These are phyloP conservation scores for Scedosporium dehoogii DNA, from an alignment of 2,329 filamentous ascomycete genomes.

Conservation along the genomic window DNA sequence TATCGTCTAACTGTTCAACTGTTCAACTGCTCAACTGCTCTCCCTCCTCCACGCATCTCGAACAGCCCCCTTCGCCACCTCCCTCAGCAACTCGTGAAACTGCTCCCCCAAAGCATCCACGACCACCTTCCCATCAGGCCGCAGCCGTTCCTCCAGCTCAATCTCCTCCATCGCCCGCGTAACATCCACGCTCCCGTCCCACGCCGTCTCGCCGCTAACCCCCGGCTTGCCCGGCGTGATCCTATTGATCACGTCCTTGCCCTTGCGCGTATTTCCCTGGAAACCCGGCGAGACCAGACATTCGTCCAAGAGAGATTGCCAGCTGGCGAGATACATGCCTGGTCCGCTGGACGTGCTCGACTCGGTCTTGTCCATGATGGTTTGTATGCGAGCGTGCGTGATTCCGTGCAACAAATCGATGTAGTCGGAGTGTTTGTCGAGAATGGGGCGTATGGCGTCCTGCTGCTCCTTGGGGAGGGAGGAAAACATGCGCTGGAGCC, in stretches of 20 bases:
- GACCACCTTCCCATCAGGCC: background rate
- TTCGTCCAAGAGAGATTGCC: slow-evolving; percentile 62
- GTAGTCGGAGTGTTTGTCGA: slow-evolving; percentile 53
- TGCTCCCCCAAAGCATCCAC: slow-evolving; percentile 2
- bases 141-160: background rate
- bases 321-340: slow-evolving; percentile 61
- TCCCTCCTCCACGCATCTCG: background rate
- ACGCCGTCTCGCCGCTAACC: slow-evolving; percentile 14
- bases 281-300: slow-evolving; percentile 54
- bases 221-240: slow-evolving; percentile 11
- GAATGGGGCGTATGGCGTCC: slow-evolving; percentile 32
- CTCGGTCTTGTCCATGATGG: slow-evolving; percentile 13
- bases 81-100: slow-evolving; percentile 1
- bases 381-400: slow-evolving; percentile 16
- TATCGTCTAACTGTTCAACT: background rate
- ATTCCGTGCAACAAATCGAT: slow-evolving; percentile 34
- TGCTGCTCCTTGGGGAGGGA: slow-evolving; percentile 37
- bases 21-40: too few relatives aligned
- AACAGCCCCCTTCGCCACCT: background rate
- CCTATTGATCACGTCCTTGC: slow-evolving; percentile 3
- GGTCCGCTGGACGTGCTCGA: slow-evolving; percentile 39
- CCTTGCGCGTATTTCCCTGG: background rate
- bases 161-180: background rate
- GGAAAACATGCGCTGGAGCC: slow-evolving; percentile 31
- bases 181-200: background rate